Percentiles rank a stretch among this genome's conserved stretches.
These are phyloP conservation scores for Microcyclospora pomicola DNA, from an alignment of 2,329 filamentous ascomycete genomes.

Conservation along the genomic window DNA sequence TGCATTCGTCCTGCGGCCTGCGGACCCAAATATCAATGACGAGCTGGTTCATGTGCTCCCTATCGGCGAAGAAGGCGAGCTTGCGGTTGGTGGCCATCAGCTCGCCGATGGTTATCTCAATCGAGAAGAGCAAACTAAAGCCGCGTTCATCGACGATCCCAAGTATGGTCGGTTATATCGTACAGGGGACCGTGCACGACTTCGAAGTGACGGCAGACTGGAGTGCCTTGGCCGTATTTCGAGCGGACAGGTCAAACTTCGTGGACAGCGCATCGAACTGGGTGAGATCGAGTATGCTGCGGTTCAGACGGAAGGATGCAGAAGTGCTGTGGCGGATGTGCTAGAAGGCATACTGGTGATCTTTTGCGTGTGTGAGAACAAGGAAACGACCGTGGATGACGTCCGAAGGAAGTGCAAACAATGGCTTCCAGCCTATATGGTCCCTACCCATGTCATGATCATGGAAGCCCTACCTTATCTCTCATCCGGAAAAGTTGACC, in stretches of 20 bases:
- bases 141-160: constrained; percentile 54
- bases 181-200: constrained; percentile 69
- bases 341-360: constrained; percentile 55
- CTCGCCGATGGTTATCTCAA: constrained; percentile 74
- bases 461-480: constrained; percentile 55
- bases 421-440: constrained; percentile 75
- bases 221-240: constrained; percentile 72
- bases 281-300: constrained; percentile 55
- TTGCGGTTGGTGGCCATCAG: constrained; percentile 68
- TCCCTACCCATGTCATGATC: constrained; percentile 59
- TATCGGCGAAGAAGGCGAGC: constrained; percentile 57
- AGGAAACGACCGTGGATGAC: constrained; percentile 22
- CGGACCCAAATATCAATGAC: constrained; percentile 1
- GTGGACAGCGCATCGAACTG: constrained; percentile 51
- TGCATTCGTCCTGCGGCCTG: constrained; percentile 50
- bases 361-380: constrained; percentile 48
- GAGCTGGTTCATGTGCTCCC: constrained; percentile 39
- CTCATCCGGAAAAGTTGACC: constrained; percentile 73
- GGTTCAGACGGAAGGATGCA: constrained; percentile 46
- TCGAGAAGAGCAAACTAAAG: constrained; percentile 56
- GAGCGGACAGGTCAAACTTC: constrained; percentile 71
- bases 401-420: constrained; percentile 49
- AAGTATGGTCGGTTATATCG: constrained; percentile 60
- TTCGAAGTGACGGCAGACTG: constrained; percentile 54
- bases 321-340: constrained; percentile 53